Base-by-base conservation (phyloP, 768 basidiomycete genomes). In the Gymnopilus dilepis region DNA sequence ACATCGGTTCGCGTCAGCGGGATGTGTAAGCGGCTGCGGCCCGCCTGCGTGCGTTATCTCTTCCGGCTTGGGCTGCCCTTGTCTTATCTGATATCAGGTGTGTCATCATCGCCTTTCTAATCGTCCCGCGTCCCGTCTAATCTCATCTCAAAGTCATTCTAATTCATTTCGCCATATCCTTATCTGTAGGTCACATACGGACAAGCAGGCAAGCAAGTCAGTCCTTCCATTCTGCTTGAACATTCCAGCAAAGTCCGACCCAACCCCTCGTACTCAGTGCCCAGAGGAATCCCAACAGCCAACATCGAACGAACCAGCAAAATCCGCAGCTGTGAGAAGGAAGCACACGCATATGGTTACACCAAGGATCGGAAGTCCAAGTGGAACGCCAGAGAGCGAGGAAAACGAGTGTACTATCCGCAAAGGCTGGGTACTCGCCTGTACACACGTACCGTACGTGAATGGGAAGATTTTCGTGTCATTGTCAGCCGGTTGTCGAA, bases 71-170 rank as follows among this genome's bases (percentile, higher is more conserved):
- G 17, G 17, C 47, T 50, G n/a, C n/a, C n/a, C n/a, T n/a, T n/a
- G n/a, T n/a, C n/a, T 50, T 50, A 50, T 50, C 47, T n/a, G 47
- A 50, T 50, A 50, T 50, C n/a, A n/a, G n/a, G n/a, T n/a, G n/a
- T n/a, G n/a, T n/a, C n/a, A 28, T 50, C 15, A 50, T 26, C 47
- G 17, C 28, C 12, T 31, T 50, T 22, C 43, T 45, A n/a, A 45
- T 50, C 13, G 31, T 50, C 30, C 43, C 34, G 6, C 34, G 7
- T 6, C 13, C 19, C 17, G 7, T 13, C 40, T 13, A 4, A n/a
- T 41, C 28, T 31, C 30, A 31, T 6, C 30, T 5, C 31, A 15
- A 17, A n/a, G n/a, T n/a, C n/a, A n/a, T n/a, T n/a, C 26, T 13
- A 11, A 9, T 28, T 9, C 2, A 41, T n/a, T 30, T 21, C 8